Evolutionary conservation across 179 eudicot genomes (phyloP), one percentile per base, ranked within the genome.

Genomic region (Camellia oleifera): DNA sequence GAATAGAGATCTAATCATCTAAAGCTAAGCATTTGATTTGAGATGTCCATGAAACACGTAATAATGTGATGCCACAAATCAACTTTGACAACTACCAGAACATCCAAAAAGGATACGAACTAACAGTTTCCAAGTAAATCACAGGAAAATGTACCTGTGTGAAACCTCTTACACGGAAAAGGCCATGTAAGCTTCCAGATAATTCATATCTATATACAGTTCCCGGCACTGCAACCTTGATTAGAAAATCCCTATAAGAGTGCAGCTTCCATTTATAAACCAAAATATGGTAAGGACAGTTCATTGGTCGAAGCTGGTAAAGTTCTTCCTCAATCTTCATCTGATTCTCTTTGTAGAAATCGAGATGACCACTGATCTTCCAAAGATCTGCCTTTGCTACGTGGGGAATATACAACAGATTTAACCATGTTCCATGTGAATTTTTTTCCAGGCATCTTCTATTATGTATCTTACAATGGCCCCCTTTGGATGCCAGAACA

Each of bases 401-500:
- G 83, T 96, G 99, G 20, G 99, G 99, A 71, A 98, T 96, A 84
- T 94, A 96, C 50, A 96, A 85, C 66, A 94, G 86, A 83, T 91
- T 92, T 96, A 96, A 46, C 97, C 99, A 81, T 83, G 88, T 77
- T 91, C 88, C n/a, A 94, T 81, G 83, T 96, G 99, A 82, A 92
- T 86, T 64, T 85, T 92, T 89, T 94, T 96, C 99, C 99, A 96
- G 60, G 96, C 82, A 84, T 91, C 96, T 87, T 96, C 99, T 63
- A 96, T 94, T 32, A 94, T 88, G 81, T 94, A 97, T 86, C 99
- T 92, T 12, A 96, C 88, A 54, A 90, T 85, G 64, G 99, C 96
- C 42, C 99, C 99, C 82, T 96, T 96, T 52, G 99, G 99, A 88
- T 96, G 99, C 99, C 98, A 96, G 88, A 96, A 96, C 48, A 96